Conservation (phyloP, 2,329 filamentous ascomycete species). For the Ceratocystiopsis minuta region DNA sequence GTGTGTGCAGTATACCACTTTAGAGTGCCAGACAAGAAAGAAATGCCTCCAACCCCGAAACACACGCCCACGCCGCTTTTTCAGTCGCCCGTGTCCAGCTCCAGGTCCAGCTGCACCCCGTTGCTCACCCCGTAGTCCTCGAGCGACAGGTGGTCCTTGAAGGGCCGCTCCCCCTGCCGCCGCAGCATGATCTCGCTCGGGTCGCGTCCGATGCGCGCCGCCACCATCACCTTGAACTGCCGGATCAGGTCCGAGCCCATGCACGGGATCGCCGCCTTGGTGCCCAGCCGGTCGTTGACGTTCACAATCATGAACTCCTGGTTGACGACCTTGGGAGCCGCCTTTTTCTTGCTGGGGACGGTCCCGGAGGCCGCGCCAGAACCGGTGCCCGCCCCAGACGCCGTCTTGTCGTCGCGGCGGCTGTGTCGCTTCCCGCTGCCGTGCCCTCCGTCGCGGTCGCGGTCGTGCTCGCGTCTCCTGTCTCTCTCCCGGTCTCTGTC, state of each 20-base stretch:
- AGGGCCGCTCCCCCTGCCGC: slow-evolving; percentile 78
- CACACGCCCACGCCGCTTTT: too few species aligned
- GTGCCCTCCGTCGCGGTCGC: slow-evolving; percentile 10
- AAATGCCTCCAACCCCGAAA: too few species aligned
- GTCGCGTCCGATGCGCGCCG: slow-evolving; percentile 71
- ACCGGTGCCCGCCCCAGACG: slow-evolving; percentile 10
- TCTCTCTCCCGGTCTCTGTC: slow-evolving; percentile 6
- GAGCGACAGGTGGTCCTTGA: slow-evolving; percentile 76
- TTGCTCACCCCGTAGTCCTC: slow-evolving; percentile 91
- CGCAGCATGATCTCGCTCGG: slow-evolving; percentile 85
- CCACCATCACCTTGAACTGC: slow-evolving; percentile 81
- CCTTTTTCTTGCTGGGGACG: slow-evolving; percentile 31
- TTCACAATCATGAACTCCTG: slow-evolving; percentile 60
- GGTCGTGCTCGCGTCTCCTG: slow-evolving; percentile 12
- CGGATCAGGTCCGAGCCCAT: slow-evolving; percentile 68
- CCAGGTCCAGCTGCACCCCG: slow-evolving; percentile 54
- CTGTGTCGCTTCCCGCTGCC: slow-evolving; percentile 12
- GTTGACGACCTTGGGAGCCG: neutral
- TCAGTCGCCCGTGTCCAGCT: slow-evolving; percentile 42
- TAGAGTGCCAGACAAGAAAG: too few species aligned
- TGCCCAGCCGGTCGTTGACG: slow-evolving; percentile 87
- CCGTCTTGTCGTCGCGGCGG: slow-evolving; percentile 6
- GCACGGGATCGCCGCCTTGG: slow-evolving; percentile 87
- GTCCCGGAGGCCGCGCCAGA: slow-evolving; percentile 9
- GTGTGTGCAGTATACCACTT: too few species aligned